A percentile compares a stretch with the other conserved stretches of the same genome.
Conservation (phyloP, 2,329 filamentous ascomycete species). For the Colletotrichum horii region DNA sequence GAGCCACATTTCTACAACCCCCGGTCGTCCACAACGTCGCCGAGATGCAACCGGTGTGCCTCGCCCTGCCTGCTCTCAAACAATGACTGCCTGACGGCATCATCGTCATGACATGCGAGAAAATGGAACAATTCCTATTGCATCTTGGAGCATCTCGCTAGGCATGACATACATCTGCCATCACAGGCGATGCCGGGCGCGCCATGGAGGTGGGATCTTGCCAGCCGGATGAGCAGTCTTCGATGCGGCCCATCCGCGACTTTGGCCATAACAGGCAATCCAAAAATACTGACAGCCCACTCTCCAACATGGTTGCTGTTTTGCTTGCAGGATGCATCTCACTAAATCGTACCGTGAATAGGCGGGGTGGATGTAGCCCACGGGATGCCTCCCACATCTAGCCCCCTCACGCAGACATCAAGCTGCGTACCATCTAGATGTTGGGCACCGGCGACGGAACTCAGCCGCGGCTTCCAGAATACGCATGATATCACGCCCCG, state of each 20-base stretch:
- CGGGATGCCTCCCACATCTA: slow-evolving; percentile 4
- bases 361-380: not conserved
- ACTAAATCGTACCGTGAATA: not conserved
- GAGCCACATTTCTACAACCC: slow-evolving; percentile 14
- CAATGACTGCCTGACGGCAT: not conserved
- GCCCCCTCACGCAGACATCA: not conserved
- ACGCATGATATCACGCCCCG: slow-evolving; percentile 6
- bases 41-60: slow-evolving; percentile 10
- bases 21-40: slow-evolving; percentile 3
- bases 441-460: not conserved
- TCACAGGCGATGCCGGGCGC: not conserved
- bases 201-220: not conserved
- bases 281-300: not conserved
- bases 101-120: not conserved
- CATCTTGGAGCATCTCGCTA: not conserved
- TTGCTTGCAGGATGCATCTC: not conserved
- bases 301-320: not conserved
- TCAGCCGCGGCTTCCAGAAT: not conserved
- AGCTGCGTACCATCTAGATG: not conserved
- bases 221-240: not conserved
- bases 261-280: not conserved
- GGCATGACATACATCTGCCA: not conserved
- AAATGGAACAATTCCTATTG: not conserved
- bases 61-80: slow-evolving; percentile 1
- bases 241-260: not conserved